phyloP scores from a whole-genome alignment of 805 yeast genomes.

The Myxozyma geophila region DNA sequence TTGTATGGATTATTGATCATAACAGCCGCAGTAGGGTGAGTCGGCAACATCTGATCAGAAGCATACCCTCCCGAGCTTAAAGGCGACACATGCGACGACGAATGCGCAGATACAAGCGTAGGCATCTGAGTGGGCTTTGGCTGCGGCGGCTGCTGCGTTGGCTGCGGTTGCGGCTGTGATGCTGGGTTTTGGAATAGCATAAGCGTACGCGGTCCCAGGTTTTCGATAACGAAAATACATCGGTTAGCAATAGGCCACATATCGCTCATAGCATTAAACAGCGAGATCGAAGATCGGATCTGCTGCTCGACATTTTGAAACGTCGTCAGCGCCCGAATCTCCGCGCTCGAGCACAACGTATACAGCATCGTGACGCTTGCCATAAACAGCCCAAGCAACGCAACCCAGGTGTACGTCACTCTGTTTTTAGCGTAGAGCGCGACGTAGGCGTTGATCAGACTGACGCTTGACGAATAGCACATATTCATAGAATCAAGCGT shows the following conservation, averaged over 20 bases:
- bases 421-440: slow-evolving; percentile 57
- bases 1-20: neutral
- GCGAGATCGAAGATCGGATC: slow-evolving; percentile 9
- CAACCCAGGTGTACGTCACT: slow-evolving; percentile 87
- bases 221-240: slow-evolving; percentile 18
- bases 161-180: neutral
- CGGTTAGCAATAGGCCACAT: slow-evolving; percentile 29
- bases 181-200: slow-evolving; percentile 5
- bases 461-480: slow-evolving; percentile 64
- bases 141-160: slow-evolving; percentile 5
- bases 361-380: slow-evolving; percentile 55
- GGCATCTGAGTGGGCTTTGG: neutral
- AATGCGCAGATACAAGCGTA: neutral
- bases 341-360: slow-evolving; percentile 14
- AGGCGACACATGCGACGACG: slow-evolving; percentile 6
- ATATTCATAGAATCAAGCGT: slow-evolving; percentile 56
- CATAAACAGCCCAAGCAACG: slow-evolving; percentile 82
- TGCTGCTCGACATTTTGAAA: neutral
- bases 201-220: slow-evolving; percentile 14
- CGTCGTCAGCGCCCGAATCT: slow-evolving; percentile 11
- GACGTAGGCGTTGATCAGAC: slow-evolving; percentile 64
- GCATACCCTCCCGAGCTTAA: neutral
- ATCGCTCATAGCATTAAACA: slow-evolving; percentile 23
- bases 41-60: neutral
- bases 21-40: neutral